These are phyloP conservation scores for Diatrype stigma DNA, from an alignment of 2,329 filamentous ascomycete species.

Conservation along the genomic window DNA sequence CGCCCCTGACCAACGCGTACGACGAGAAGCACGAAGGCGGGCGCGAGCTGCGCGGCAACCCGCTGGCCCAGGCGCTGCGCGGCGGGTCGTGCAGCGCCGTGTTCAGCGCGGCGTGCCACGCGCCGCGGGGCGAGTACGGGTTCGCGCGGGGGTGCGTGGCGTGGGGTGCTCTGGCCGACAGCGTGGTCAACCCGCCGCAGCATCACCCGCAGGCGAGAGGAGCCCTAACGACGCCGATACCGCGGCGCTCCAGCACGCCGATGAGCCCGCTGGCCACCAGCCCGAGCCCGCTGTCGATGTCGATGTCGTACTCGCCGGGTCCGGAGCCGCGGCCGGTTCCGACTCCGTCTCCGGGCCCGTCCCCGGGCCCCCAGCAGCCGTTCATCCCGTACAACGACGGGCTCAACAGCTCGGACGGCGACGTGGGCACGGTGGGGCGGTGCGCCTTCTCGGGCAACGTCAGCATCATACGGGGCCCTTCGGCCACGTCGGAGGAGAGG, in stretches of 20 bases:
- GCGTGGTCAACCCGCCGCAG: background rate
- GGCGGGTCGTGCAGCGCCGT: conserved; percentile 49
- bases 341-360: too few relatives aligned
- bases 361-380: too few relatives aligned
- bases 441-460: conserved; percentile 40
- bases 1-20: conserved; percentile 29
- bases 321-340: too few relatives aligned
- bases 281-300: too few relatives aligned
- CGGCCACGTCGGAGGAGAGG: conserved; percentile 20
- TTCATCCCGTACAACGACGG: conserved; percentile 17
- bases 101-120: conserved; percentile 46
- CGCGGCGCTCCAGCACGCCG: background rate
- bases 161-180: conserved; percentile 40
- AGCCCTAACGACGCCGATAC: background rate
- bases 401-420: conserved; percentile 23
- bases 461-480: conserved; percentile 28
- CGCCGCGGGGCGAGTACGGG: conserved; percentile 24
- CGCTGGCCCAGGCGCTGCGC: conserved; percentile 41
- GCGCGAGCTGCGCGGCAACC: conserved; percentile 38
- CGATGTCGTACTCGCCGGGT: too few relatives aligned
- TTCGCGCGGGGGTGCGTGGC: conserved; percentile 34
- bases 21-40: background rate
- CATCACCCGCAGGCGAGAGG: too few relatives aligned
- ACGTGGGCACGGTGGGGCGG: conserved; percentile 31
- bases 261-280: too few relatives aligned